These are phyloP conservation scores for Mycena polygramma DNA, from an alignment of 768 basidiomycete species.

Conservation along the genomic window DNA sequence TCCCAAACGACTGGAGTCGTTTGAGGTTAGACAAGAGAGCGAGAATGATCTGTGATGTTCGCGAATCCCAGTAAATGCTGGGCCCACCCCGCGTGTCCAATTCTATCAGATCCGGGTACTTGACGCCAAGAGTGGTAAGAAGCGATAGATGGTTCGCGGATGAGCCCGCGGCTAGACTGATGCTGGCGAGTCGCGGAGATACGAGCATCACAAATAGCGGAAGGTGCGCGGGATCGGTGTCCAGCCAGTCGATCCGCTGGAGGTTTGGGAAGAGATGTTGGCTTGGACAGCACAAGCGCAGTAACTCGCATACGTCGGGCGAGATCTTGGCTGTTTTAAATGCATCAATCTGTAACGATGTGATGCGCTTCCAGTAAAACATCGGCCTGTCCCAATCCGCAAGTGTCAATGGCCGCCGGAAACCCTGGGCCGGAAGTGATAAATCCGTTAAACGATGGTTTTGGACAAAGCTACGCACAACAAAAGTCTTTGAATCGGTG, in stretches of 20 bases:
- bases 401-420: not conserved
- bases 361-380: slow-evolving; percentile 7
- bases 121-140: slow-evolving; percentile 4
- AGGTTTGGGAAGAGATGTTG: not conserved
- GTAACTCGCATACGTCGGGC: not conserved
- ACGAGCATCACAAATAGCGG: not conserved
- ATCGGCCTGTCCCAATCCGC: not conserved
- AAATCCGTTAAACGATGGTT: too few species aligned
- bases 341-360: not conserved
- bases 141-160: not conserved
- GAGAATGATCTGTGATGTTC: not conserved
- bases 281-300: not conserved
- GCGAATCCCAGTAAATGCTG: not conserved
- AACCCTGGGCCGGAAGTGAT: too few species aligned
- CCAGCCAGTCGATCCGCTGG: not conserved
- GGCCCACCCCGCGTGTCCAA: not conserved
- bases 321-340: not conserved
- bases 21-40: not conserved
- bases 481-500: too few species aligned
- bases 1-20: not conserved
- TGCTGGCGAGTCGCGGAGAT: not conserved
- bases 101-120: not conserved
- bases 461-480: too few species aligned
- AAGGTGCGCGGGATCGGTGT: not conserved
- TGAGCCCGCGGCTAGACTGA: not conserved